These are phyloP conservation scores for Tubosaeta brunneosetosa DNA, from an alignment of 768 basidiomycete species.

Conservation along the genomic window DNA sequence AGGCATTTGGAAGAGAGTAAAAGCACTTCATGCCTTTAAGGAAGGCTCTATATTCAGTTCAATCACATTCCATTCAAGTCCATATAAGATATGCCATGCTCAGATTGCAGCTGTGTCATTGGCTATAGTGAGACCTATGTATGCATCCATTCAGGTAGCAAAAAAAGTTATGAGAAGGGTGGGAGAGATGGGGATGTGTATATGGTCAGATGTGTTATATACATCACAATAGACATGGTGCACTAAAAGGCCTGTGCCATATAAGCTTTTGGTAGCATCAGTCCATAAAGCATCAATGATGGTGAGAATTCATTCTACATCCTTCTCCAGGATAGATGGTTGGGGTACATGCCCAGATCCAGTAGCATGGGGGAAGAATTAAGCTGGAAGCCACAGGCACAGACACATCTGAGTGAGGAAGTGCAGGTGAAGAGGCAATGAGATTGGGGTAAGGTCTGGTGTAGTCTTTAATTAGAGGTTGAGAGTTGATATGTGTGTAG, in stretches of 20 bases:
- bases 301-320: no score
- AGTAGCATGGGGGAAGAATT: no score
- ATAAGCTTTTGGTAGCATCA: constrained; percentile 29
- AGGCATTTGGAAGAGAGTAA: constrained; percentile 2
- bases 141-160: neutral
- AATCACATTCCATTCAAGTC: neutral
- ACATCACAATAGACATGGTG: constrained; percentile 42
- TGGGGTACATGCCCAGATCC: no score
- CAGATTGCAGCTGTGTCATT: constrained; percentile 39
- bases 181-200: constrained; percentile 26
- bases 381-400: neutral
- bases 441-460: neutral
- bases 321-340: no score
- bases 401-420: neutral
- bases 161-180: constrained; percentile 15
- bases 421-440: neutral
- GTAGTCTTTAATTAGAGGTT: neutral
- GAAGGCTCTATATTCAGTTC: no score
- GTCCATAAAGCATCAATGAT: constrained; percentile 22
- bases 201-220: constrained; percentile 26
- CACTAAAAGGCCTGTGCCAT: constrained; percentile 35
- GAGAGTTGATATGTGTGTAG: no score
- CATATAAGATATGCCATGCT: constrained; percentile 42
- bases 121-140: constrained; percentile 26
- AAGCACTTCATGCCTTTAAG: neutral